These are phyloP conservation scores for Porcisia deanei DNA, from an alignment of 208 protist species.

Conservation along the genomic window DNA sequence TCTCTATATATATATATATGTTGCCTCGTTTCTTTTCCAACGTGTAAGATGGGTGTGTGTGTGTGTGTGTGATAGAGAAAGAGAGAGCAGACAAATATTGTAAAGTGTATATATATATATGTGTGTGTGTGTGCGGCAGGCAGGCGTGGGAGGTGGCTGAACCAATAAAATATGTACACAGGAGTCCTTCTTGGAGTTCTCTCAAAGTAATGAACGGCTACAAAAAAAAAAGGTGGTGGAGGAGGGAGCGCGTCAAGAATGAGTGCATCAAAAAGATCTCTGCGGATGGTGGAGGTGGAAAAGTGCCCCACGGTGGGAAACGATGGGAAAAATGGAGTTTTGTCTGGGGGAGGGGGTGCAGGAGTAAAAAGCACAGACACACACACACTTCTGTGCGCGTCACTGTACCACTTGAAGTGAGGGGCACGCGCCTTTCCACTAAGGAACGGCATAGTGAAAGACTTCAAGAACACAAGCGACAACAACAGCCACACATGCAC, in stretches of 20 bases:
- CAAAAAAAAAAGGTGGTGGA: too few species aligned
- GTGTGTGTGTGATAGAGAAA: not conserved
- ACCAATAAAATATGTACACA: too few species aligned
- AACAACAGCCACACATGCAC: not conserved
- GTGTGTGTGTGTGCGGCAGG: too few species aligned
- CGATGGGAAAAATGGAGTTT: not conserved
- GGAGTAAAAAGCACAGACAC: not conserved
- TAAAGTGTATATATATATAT: not conserved
- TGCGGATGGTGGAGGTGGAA: too few species aligned
- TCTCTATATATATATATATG: too few species aligned
- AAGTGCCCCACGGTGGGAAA: too few species aligned
- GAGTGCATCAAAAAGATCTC: too few species aligned
- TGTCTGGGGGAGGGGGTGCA: not conserved
- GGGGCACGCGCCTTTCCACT: not conserved
- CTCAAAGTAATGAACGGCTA: too few species aligned
- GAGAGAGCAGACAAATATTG: not conserved
- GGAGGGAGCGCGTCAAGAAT: too few species aligned
- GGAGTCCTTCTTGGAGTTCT: too few species aligned
- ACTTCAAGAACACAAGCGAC: not conserved
- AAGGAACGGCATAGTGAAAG: not conserved
- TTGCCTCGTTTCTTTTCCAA: too few species aligned
- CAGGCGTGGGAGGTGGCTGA: too few species aligned
- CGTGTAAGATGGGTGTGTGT: not conserved
- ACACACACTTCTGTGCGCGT: not conserved
- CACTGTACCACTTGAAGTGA: not conserved